phyloP scores from a whole-genome alignment of 192 early-diverging fungal species.

The Allomyces javanicus region DNA sequence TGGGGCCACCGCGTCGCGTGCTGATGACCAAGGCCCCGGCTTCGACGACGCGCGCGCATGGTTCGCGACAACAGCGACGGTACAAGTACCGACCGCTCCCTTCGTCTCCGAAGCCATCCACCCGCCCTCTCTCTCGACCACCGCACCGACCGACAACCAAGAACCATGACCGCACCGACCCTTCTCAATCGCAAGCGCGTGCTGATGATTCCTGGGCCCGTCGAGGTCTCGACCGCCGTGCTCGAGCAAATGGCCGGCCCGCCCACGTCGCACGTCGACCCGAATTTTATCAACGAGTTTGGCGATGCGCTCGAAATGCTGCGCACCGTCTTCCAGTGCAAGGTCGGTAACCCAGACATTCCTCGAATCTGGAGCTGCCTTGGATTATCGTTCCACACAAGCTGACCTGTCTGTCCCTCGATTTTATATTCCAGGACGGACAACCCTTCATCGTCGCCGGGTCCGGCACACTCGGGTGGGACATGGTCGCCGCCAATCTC shows the following conservation, averaged over 20 bases:
- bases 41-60: too few relatives aligned
- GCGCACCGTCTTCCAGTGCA: slow-evolving; percentile 56
- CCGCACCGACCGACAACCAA: too few relatives aligned
- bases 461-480: slow-evolving; percentile 96
- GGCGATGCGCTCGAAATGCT: slow-evolving; percentile 70
- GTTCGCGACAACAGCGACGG: too few relatives aligned
- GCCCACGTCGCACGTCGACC: slow-evolving; percentile 81
- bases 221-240: slow-evolving; percentile 83
- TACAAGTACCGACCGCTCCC: too few relatives aligned
- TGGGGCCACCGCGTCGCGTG: too few relatives aligned
- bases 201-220: slow-evolving; percentile 79
- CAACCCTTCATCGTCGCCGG: slow-evolving; percentile 92
- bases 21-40: too few relatives aligned
- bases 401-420: neutral
- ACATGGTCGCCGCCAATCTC: slow-evolving; percentile 80
- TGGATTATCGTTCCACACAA: neutral
- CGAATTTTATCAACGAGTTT: slow-evolving; percentile 68
- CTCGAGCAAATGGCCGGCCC: slow-evolving; percentile 67
- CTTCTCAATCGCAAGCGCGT: too few relatives aligned
- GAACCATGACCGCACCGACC: too few relatives aligned
- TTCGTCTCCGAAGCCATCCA: too few relatives aligned
- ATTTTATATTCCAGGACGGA: slow-evolving; percentile 14
- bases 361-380: neutral
- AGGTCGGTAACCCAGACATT: slow-evolving; percentile 10
- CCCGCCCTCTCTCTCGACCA: too few relatives aligned